phyloP scores from a whole-genome alignment of 208 protist genomes.

The Trypanosoma lewisi region DNA sequence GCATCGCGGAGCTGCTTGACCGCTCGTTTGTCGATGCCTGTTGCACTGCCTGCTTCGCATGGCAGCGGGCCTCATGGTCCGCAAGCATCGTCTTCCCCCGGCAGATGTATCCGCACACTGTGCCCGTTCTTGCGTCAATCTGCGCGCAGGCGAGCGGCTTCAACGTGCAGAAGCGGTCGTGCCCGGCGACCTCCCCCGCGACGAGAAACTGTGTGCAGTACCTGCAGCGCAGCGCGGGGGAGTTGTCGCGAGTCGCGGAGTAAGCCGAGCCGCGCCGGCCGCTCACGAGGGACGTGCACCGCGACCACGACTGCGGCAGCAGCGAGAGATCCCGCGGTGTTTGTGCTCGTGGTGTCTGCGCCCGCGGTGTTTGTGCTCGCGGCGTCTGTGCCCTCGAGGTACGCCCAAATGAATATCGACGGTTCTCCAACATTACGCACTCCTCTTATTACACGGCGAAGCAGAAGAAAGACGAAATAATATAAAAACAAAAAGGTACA shows the following conservation, averaged over 20 bases:
- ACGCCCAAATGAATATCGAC: neutral
- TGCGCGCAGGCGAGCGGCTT: neutral
- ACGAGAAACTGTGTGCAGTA: neutral
- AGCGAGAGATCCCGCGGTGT: no score
- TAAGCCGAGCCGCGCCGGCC: neutral
- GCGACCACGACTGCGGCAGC: no score
- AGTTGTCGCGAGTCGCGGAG: neutral
- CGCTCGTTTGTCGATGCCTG: neutral
- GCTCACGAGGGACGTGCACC: no score
- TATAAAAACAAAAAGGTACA: neutral
- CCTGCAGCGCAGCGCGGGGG: neutral
- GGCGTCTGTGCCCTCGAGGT: neutral
- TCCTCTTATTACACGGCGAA: neutral
- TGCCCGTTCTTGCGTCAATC: neutral
- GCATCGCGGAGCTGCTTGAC: neutral
- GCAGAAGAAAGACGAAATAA: neutral
- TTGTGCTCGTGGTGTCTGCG: neutral
- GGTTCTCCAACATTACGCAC: neutral
- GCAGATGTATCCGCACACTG: slow-evolving; percentile 1
- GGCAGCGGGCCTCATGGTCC: slow-evolving; percentile 4
- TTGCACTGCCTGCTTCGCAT: neutral
- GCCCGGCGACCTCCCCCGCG: neutral
- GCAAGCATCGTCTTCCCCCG: slow-evolving; percentile 3
- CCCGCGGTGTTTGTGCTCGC: neutral
- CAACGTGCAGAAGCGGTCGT: slow-evolving; percentile 2